Evolutionary conservation across 2,329 filamentous ascomycete genomes (phyloP), one percentile per base, ranked within the genome.

Genomic region (Dactylellina cionopaga): DNA sequence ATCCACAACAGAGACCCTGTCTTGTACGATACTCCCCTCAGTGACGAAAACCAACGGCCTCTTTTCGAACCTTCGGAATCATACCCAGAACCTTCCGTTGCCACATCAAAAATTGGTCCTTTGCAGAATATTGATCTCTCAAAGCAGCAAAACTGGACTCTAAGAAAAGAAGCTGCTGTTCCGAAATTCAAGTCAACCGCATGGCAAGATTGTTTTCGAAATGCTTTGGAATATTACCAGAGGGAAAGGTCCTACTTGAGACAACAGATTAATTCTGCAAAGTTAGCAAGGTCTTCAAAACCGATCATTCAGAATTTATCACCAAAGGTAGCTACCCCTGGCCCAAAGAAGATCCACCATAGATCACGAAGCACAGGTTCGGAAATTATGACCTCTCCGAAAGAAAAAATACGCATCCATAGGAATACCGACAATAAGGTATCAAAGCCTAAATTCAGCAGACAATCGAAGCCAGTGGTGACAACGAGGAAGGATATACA

Each of bases 401-500:
- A 51, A 15, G 66, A 71, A 22, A 63, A 63, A n/a, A 31, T 64
- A 1, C 49, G 66, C 19, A 71, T 63, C 31, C 43, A 71, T 25
- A 47, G 58, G 13, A 56, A 46, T 29, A 11, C 43, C 19, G 66
- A 71, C 11, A 71, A 58, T 31, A 71, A 71, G 27, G 51, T 71
- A 5, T 10, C 19, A 13, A 71, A 71, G 17, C 66, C 66, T 10
- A 71, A 71, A 41, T 71, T 71, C 22, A 64, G 58, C 44, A 41
- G 66, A 37, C 66, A 71, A 37, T 71, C 66, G 7, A 71, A 64
- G 17, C 66, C 66, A n/a, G 52, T 86, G 17, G 87, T 88, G 24
- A 86, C 88, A 15, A 92, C 89, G 76, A 86, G 91, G 31, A 92
- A 95, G 79, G 92, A 96, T 79, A 92, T 90, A 79, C 90, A 96